Evolutionary conservation across 2,329 filamentous ascomycete species (phyloP), one percentile per base, ranked within the genome.

Genomic region (Pseudocercospora fijiensis): DNA sequence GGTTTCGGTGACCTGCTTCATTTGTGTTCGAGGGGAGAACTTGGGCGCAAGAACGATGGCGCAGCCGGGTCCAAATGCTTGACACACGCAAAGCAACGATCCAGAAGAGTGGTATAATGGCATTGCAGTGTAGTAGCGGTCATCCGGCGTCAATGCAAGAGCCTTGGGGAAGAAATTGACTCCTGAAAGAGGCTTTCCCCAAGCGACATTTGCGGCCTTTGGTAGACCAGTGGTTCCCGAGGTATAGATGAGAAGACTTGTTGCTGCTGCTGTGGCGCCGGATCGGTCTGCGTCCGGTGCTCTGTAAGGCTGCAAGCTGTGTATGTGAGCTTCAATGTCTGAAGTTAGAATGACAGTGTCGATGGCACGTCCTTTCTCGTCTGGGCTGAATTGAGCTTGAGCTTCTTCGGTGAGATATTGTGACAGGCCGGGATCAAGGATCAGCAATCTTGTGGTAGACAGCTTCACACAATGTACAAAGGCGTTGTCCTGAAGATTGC

Each of bases 91-190:
- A 49, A 96, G 82, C 6, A 95, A 70, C 4, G 86, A 80, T 11
- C 90, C 92, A 0, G 92, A 91, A 45, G 89, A 89, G 79, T 96
- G 92, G 74, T 96, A 96, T 6, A 96, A 82, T 0, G 92, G 92
- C 91, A 96, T 96, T 62, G 88, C 88, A 11, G 88, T 89, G 76
- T 95, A 96, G 76, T 96, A 93, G 73, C 96, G 91, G 65, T 85
- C 88, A 63, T 94, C 86, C 1, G 84, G 84, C 30, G 86, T 84
- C 62, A 96, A 85, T 22, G 85, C 88, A 72, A 95, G 68, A 28
- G 71, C 53, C 20, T 65, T 67, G 11, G 69, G 47, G 56, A 75
- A 72, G 62, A 72, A 68, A n/a, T 61, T 58, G 8, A 63, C 62
- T 11, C 70, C 73, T 27, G 70, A 66, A 2, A 68, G 56, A 4